phyloP scores from a whole-genome alignment of 257 asterid genomes.

The Thymus quinquecostatus region DNA sequence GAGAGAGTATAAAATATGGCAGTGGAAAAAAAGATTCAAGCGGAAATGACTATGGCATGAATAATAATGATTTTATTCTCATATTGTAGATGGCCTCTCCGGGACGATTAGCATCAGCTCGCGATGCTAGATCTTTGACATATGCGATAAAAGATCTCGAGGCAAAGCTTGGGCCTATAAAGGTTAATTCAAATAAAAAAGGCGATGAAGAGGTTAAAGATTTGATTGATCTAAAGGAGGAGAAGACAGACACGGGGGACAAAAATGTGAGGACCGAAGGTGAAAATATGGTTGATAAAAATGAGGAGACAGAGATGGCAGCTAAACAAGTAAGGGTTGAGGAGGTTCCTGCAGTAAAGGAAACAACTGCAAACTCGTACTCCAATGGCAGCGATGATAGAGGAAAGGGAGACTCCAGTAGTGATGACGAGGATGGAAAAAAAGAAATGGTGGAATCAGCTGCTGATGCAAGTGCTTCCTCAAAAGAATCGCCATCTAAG shows the following conservation, averaged over 20 bases:
- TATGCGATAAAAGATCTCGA: constrained; percentile 31
- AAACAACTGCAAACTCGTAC: constrained; percentile 20
- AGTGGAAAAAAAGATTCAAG: background rate
- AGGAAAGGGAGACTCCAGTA: too few species aligned
- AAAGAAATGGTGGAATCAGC: constrained; percentile 15
- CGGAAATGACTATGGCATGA: background rate
- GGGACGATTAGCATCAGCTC: constrained; percentile 33
- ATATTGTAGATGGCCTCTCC: constrained; percentile 30
- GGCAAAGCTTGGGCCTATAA: constrained; percentile 32
- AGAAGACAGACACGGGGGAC: background rate
- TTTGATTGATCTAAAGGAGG: constrained; percentile 24
- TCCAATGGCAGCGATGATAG: too few species aligned
- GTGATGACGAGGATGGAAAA: background rate
- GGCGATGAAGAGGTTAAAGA: constrained; percentile 13
- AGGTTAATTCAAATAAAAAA: background rate
- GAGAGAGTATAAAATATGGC: background rate
- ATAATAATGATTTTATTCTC: background rate
- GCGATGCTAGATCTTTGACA: constrained; percentile 36
- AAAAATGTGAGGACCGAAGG: constrained; percentile 9
- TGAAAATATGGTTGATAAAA: background rate
- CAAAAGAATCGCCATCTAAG: constrained; percentile 8
- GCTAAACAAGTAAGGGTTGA: constrained; percentile 12
- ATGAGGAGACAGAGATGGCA: background rate
- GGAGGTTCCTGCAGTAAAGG: constrained; percentile 17
- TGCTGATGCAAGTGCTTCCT: background rate